phyloP scores from a whole-genome alignment of 257 asterid genomes.

The Solanum paucissectum region DNA sequence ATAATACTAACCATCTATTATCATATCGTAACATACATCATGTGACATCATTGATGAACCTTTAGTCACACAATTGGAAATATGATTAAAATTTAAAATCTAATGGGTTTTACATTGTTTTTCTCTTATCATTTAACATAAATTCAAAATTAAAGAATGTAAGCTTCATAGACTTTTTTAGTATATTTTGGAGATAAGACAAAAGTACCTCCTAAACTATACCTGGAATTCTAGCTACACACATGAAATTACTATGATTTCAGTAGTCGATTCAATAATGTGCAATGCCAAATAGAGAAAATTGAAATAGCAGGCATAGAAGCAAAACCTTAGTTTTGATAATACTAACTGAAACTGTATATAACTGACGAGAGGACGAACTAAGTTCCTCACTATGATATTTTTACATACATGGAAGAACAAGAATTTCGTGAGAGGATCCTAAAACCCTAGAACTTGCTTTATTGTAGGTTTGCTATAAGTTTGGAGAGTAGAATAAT shows the following conservation, averaged over 20 bases:
- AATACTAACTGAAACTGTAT: background rate
- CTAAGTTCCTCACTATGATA: background rate
- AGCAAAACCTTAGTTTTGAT: too few relatives aligned
- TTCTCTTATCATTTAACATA: too few relatives aligned
- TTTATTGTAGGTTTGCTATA: background rate
- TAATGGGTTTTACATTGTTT: too few relatives aligned
- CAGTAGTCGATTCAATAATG: background rate
- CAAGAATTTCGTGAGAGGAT: background rate
- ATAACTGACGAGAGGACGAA: background rate
- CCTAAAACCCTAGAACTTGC: background rate
- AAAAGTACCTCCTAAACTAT: background rate
- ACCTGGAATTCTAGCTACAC: too few relatives aligned
- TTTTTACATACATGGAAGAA: background rate
- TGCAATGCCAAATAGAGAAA: background rate
- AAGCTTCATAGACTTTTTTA: background rate
- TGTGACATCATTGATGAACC: too few relatives aligned
- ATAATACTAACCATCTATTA: too few relatives aligned
- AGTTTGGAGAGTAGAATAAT: background rate
- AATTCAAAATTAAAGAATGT: background rate
- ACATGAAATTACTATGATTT: background rate
- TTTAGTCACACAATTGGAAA: too few relatives aligned
- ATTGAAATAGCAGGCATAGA: too few relatives aligned
- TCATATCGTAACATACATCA: too few relatives aligned
- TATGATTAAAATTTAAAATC: too few relatives aligned
- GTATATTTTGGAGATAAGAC: background rate